Percentiles rank a stretch among this genome's conserved stretches.
These are phyloP conservation scores for Vaccinium darrowii DNA, from an alignment of 148 eudicot species.

Conservation along the genomic window DNA sequence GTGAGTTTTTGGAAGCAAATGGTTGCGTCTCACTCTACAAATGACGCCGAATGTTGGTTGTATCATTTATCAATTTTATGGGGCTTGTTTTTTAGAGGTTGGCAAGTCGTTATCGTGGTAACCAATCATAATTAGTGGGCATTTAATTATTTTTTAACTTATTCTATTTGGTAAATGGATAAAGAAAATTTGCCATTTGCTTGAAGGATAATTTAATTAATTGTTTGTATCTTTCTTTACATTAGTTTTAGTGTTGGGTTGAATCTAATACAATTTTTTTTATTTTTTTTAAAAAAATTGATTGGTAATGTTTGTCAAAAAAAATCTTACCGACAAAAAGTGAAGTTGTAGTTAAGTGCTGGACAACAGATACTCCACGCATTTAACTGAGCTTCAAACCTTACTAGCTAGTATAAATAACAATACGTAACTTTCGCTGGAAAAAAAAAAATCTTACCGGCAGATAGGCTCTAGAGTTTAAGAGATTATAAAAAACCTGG, in stretches of 20 bases:
- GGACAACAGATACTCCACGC: too few relatives aligned
- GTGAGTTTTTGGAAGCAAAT: not conserved
- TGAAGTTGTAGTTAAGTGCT: too few relatives aligned
- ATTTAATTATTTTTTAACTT: not conserved
- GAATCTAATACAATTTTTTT: not conserved
- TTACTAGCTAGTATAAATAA: too few relatives aligned
- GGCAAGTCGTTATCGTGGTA: slow-evolving; percentile 9
- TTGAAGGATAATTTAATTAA: not conserved
- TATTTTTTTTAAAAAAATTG: too few relatives aligned
- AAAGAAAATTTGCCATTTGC: not conserved
- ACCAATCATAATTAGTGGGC: not conserved
- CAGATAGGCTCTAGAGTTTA: too few relatives aligned
- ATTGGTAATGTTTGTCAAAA: too few relatives aligned
- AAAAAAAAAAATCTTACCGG: too few relatives aligned
- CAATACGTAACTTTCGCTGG: too few relatives aligned
- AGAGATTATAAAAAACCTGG: too few relatives aligned
- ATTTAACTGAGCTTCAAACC: too few relatives aligned
- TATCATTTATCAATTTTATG: not conserved
- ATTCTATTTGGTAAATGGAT: not conserved
- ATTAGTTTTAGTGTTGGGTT: not conserved
- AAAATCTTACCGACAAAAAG: too few relatives aligned
- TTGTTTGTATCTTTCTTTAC: not conserved
- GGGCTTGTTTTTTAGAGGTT: not conserved
- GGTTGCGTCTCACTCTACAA: slow-evolving; percentile 16
- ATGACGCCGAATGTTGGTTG: not conserved